phyloP scores from a whole-genome alignment of 2,329 filamentous ascomycete genomes.

The Fusarium zealandicum region DNA sequence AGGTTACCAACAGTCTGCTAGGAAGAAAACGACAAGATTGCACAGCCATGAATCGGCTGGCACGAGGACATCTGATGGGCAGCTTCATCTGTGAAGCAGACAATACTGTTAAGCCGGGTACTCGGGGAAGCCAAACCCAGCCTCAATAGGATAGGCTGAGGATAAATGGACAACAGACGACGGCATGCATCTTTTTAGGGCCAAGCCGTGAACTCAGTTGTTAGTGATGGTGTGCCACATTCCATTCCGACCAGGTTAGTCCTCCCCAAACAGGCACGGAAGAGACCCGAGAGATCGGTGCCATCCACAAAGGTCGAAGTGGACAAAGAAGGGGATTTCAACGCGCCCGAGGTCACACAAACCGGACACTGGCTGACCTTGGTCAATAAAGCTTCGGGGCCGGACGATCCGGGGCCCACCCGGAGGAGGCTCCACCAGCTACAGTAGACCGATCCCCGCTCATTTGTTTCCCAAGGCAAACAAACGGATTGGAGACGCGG shows the following conservation, averaged over 20 bases:
- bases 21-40: background rate
- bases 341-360: slow-evolving; percentile 10
- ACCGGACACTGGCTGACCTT: slow-evolving; percentile 14
- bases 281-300: background rate
- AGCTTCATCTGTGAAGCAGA: too few relatives aligned
- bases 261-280: slow-evolving; percentile 11
- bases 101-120: too few relatives aligned
- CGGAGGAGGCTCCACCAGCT: background rate
- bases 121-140: too few relatives aligned
- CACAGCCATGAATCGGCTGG: background rate
- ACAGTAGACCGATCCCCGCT: too few relatives aligned
- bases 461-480: slow-evolving; percentile 14
- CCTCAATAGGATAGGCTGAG: background rate
- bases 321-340: background rate
- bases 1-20: background rate
- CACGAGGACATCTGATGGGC: too few relatives aligned
- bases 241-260: slow-evolving; percentile 17
- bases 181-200: slow-evolving; percentile 17
- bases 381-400: background rate
- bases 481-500: slow-evolving; percentile 16
- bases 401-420: slow-evolving; percentile 10
- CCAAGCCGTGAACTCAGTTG: slow-evolving; percentile 5
- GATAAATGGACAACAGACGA: slow-evolving; percentile 1
- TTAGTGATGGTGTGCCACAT: slow-evolving; percentile 24
- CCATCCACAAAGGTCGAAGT: slow-evolving; percentile 3